phyloP scores from a whole-genome alignment of 1,139 yeast species.

The Scheffersomyces cryptocercus region DNA sequence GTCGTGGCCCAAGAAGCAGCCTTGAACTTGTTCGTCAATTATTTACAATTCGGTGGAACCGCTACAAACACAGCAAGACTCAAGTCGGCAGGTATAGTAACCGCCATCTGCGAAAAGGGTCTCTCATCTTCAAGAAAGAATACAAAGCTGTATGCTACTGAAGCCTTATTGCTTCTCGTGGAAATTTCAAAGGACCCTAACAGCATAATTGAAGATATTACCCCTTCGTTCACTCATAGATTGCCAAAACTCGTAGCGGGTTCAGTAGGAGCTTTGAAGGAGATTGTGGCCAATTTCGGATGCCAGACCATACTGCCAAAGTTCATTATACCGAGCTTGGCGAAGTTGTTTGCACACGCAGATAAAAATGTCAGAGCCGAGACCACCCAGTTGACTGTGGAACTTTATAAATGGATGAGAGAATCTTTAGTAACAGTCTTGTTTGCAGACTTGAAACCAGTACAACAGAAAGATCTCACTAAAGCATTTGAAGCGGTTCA shows the following conservation, averaged over 20 bases:
- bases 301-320: constrained; percentile 61
- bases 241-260: constrained; percentile 83
- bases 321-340: constrained; percentile 57
- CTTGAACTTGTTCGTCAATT: constrained; percentile 54
- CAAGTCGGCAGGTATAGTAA: constrained; percentile 47
- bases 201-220: constrained; percentile 64
- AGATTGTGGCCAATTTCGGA: constrained; percentile 69
- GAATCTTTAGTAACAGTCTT: constrained; percentile 58
- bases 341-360: constrained; percentile 79
- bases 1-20: constrained; percentile 94
- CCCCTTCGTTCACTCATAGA: constrained; percentile 62
- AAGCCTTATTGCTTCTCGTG: constrained; percentile 60
- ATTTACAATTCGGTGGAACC: constrained; percentile 61
- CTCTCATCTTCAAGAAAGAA: constrained; percentile 73
- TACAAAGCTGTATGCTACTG: constrained; percentile 67
- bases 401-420: constrained; percentile 77
- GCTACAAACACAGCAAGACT: constrained; percentile 30
- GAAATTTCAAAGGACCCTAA: constrained; percentile 65
- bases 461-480: constrained; percentile 84
- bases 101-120: constrained; percentile 76
- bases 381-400: constrained; percentile 68
- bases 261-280: constrained; percentile 54
- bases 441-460: constrained; percentile 79
- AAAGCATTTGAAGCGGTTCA: constrained; percentile 61
- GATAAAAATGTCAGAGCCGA: constrained; percentile 86